Conservation (phyloP, 2,329 filamentous ascomycete species). For the Sporothrix schenckii region DNA sequence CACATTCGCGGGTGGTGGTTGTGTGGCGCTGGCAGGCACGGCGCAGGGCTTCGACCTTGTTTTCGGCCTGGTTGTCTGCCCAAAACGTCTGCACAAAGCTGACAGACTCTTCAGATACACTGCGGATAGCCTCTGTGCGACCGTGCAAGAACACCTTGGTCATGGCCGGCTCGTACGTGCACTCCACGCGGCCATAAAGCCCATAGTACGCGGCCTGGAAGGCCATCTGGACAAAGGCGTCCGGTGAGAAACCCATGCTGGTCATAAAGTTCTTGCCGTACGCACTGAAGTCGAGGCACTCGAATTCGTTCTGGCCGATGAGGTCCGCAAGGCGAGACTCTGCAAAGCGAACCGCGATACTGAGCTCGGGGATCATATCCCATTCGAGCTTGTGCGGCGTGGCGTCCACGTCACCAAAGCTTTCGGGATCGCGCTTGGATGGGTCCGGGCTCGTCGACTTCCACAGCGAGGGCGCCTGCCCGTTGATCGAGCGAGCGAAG, state of each 20-base stretch:
- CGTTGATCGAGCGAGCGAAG: slow-evolving; percentile 94
- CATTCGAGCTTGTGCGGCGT: slow-evolving; percentile 96
- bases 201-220: slow-evolving; percentile 98
- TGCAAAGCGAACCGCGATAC: slow-evolving; percentile 88
- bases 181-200: slow-evolving; percentile 89
- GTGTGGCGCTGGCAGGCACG: slow-evolving; percentile 84
- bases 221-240: slow-evolving; percentile 98
- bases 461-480: slow-evolving; percentile 89
- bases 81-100: slow-evolving; percentile 93
- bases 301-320: slow-evolving; percentile 95
- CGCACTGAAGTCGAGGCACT: slow-evolving; percentile 81
- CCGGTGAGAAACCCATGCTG: slow-evolving; percentile 92
- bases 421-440: slow-evolving; percentile 84
- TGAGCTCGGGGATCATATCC: slow-evolving; percentile 93
- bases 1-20: slow-evolving; percentile 77
- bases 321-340: slow-evolving; percentile 92
- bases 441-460: slow-evolving; percentile 88
- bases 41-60: slow-evolving; percentile 83
- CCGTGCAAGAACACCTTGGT: slow-evolving; percentile 93
- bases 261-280: slow-evolving; percentile 99
- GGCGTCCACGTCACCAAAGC: slow-evolving; percentile 90
- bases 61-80: slow-evolving; percentile 79
- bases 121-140: slow-evolving; percentile 88
- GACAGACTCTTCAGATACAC: slow-evolving; percentile 80
- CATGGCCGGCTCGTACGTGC: slow-evolving; percentile 97